These are phyloP conservation scores for Limonium bicolor DNA, from an alignment of 148 eudicot species.

Conservation along the genomic window DNA sequence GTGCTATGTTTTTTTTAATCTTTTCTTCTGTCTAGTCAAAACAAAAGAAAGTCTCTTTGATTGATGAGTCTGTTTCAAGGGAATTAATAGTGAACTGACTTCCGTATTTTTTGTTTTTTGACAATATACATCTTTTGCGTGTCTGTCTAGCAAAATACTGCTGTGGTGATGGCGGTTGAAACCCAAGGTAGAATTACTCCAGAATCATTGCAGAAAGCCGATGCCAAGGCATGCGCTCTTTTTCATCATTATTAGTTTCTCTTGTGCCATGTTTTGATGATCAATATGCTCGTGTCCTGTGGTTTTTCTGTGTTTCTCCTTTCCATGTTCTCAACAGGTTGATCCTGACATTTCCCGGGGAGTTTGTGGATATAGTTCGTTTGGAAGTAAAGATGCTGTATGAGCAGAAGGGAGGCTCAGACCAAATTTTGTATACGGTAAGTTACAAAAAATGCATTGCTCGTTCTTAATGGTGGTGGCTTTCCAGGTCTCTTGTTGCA, in stretches of 20 bases:
- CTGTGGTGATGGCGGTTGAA: slow-evolving; percentile 37
- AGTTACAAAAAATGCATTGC: slow-evolving; percentile 3
- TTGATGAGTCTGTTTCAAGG: neutral
- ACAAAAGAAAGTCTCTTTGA: neutral
- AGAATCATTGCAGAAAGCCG: slow-evolving; percentile 31
- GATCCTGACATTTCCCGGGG: slow-evolving; percentile 19
- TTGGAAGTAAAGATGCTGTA: no score
- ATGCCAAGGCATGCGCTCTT: slow-evolving; percentile 49
- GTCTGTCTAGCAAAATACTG: slow-evolving; percentile 29
- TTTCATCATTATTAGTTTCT: slow-evolving; percentile 8
- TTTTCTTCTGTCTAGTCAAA: neutral
- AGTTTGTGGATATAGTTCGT: no score
- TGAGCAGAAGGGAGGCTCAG: no score
- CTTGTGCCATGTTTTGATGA: slow-evolving; percentile 17
- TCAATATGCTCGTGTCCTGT: slow-evolving; percentile 20
- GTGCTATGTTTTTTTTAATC: neutral
- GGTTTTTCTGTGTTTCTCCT: slow-evolving; percentile 15
- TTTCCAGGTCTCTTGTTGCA: slow-evolving; percentile 4
- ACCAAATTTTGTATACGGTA: no score
- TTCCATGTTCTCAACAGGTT: slow-evolving; percentile 28
- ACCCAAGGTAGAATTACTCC: slow-evolving; percentile 36
- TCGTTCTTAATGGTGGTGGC: slow-evolving; percentile 2
- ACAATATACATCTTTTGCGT: neutral
- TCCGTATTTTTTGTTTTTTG: no score
- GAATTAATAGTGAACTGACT: neutral